Evolutionary conservation across 768 basidiomycete species (phyloP).

Genomic region (Pleurotus sapidus): DNA sequence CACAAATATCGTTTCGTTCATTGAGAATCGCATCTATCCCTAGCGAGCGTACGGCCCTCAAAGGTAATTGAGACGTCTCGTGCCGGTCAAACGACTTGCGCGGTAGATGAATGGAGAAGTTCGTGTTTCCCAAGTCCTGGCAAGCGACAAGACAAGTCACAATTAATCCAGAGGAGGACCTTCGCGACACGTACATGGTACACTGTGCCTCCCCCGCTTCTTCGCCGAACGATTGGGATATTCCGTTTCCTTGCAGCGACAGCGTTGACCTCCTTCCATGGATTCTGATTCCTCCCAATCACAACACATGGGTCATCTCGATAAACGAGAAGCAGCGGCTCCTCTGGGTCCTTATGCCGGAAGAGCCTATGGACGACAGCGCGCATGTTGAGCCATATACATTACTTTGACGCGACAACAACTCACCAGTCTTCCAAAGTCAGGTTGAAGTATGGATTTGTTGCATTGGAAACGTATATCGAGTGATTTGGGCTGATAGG

Average conservation of each 20-base stretch:
- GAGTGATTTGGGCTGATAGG: constrained; percentile 36
- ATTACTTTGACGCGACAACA: not conserved
- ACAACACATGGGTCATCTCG: constrained; percentile 87
- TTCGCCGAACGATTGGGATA: constrained; percentile 78
- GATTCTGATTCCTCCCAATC: constrained; percentile 95
- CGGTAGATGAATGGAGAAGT: constrained; percentile 92
- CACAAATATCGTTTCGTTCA: constrained; percentile 88
- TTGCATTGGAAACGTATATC: constrained; percentile 74
- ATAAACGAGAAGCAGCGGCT: constrained; percentile 83
- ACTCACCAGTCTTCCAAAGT: constrained; percentile 87
- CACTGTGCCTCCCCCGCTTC: constrained; percentile 94
- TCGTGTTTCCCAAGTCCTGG: constrained; percentile 96
- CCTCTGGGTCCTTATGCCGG: constrained; percentile 61
- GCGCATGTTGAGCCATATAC: not conserved
- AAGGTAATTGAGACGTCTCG: constrained; percentile 72
- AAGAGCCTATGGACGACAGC: constrained; percentile 40
- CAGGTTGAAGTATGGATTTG: constrained; percentile 86
- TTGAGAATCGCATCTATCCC: constrained; percentile 78
- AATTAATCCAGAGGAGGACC: too few relatives aligned
- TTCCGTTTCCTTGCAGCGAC: constrained; percentile 43
- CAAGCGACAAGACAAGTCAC: not conserved
- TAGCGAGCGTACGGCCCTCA: constrained; percentile 73
- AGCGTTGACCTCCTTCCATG: constrained; percentile 96
- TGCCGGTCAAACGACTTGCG: constrained; percentile 77
- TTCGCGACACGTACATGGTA: constrained; percentile 71